Evolutionary conservation across 148 eudicot species (phyloP).

Genomic region (Mesembryanthemum crystallinum): DNA sequence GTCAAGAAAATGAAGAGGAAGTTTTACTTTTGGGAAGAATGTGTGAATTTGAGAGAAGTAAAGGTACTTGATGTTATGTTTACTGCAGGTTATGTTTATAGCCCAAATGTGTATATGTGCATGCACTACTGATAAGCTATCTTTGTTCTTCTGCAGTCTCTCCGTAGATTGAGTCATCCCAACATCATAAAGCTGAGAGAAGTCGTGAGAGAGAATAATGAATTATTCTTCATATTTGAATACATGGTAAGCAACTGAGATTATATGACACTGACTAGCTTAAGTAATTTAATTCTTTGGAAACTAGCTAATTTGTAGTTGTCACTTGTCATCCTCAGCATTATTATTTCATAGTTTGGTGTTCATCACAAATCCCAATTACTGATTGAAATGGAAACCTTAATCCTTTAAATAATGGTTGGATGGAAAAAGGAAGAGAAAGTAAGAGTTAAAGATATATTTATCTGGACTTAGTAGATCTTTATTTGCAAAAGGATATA

Average conservation of each 20-base stretch:
- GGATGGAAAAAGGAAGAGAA: not conserved
- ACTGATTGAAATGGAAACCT: not conserved
- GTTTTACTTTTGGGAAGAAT: conserved; percentile 88
- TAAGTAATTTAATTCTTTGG: not conserved
- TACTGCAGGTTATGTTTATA: not conserved
- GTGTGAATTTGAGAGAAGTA: conserved; percentile 85
- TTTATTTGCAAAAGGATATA: not conserved
- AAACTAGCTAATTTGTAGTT: not conserved
- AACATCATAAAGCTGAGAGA: conserved; percentile 96
- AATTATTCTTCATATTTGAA: conserved; percentile 87
- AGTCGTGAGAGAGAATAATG: conserved; percentile 79
- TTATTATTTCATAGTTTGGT: not conserved
- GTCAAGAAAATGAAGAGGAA: conserved; percentile 95
- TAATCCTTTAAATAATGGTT: not conserved
- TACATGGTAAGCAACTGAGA: conserved; percentile 60
- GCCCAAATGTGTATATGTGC: not conserved
- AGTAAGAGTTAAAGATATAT: not conserved
- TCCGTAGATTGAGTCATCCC: conserved; percentile 79
- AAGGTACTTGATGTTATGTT: conserved; percentile 50
- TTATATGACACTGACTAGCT: conserved; percentile 2
- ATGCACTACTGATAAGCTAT: conserved; percentile 2
- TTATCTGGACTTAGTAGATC: not conserved
- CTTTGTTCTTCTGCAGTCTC: conserved; percentile 50
- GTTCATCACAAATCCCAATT: no score
- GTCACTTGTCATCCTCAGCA: not conserved